A percentile compares a stretch with the other conserved stretches of the same genome.
Evolutionary conservation across 331 rosid species (phyloP).

Genomic region (Quercus tomentella): DNA sequence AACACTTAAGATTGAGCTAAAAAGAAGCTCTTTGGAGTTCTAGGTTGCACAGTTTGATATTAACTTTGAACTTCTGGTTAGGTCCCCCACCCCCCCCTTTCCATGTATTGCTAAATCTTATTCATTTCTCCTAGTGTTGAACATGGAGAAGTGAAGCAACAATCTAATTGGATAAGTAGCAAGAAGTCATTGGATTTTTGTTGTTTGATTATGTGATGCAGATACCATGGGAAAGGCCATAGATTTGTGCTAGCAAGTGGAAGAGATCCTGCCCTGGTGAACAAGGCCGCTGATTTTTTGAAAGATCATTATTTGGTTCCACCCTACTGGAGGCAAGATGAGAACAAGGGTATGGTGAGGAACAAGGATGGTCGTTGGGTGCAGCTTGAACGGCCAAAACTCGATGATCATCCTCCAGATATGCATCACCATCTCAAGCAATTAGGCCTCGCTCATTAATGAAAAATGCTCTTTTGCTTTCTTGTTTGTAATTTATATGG

Average conservation of each 20-base stretch:
- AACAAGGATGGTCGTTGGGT: conserved; percentile 71
- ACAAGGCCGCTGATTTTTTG: conserved; percentile 69
- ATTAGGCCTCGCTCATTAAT: conserved; percentile 29
- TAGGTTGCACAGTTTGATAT: too few relatives aligned
- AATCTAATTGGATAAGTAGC: too few relatives aligned
- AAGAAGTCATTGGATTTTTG: neutral
- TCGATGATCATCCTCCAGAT: conserved; percentile 59
- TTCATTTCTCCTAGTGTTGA: too few relatives aligned
- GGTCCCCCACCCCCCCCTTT: too few relatives aligned
- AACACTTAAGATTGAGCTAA: too few relatives aligned
- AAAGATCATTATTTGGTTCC: conserved; percentile 79
- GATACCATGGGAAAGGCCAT: conserved; percentile 73
- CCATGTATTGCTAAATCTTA: too few relatives aligned
- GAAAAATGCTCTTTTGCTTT: neutral
- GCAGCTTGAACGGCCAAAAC: conserved; percentile 62
- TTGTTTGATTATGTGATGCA: conserved; percentile 13
- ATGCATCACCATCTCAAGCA: conserved; percentile 45
- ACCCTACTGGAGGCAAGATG: conserved; percentile 72
- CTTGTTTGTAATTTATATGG: too few relatives aligned
- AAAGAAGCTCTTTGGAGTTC: too few relatives aligned
- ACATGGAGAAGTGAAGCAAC: too few relatives aligned
- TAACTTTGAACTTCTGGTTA: too few relatives aligned
- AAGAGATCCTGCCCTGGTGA: conserved; percentile 83
- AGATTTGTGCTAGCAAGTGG: conserved; percentile 63
- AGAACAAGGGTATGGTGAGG: conserved; percentile 75